phyloP scores from a whole-genome alignment of 495 filamentous ascomycete genomes.

The Penicillium odoratum region DNA sequence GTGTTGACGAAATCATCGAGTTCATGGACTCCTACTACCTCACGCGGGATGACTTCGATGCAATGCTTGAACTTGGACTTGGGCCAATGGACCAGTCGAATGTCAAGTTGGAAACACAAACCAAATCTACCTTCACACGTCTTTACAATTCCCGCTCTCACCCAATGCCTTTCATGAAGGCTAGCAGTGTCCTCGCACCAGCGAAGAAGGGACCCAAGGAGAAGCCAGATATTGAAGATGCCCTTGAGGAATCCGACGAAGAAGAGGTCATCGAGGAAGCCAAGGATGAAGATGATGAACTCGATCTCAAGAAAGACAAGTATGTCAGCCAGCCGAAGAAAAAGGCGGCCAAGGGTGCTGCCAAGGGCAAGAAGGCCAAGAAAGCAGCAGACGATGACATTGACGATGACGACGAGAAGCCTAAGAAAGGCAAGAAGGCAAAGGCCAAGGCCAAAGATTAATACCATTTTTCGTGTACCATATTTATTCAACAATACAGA shows the following conservation, averaged over 20 bases:
- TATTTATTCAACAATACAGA: neutral
- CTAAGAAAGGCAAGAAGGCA: slow-evolving; percentile 49
- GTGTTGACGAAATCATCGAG: slow-evolving; percentile 72
- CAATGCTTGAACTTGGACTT: slow-evolving; percentile 85
- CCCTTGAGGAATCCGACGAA: slow-evolving; percentile 87
- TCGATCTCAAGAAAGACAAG: slow-evolving; percentile 90
- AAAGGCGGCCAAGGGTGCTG: slow-evolving; percentile 61
- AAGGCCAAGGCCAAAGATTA: slow-evolving; percentile 42
- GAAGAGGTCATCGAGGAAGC: slow-evolving; percentile 60
- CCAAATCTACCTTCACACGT: slow-evolving; percentile 87
- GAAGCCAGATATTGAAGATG: slow-evolving; percentile 92
- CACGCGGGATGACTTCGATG: slow-evolving; percentile 94
- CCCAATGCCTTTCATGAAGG: slow-evolving; percentile 95
- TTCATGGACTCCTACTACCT: slow-evolving; percentile 97
- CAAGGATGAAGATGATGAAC: slow-evolving; percentile 63
- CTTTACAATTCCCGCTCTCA: slow-evolving; percentile 85
- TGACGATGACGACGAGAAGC: slow-evolving; percentile 51
- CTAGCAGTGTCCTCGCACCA: slow-evolving; percentile 71
- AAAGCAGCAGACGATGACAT: slow-evolving; percentile 46
- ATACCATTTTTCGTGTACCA: neutral
- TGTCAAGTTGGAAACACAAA: slow-evolving; percentile 77
- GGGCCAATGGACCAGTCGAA: slow-evolving; percentile 73
- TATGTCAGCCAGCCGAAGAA: slow-evolving; percentile 88
- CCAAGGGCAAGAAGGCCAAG: slow-evolving; percentile 57
- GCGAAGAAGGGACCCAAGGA: slow-evolving; percentile 64